Evolutionary conservation across 208 protist species (phyloP).

Genomic region (Balamuthia mandrillaris): DNA sequence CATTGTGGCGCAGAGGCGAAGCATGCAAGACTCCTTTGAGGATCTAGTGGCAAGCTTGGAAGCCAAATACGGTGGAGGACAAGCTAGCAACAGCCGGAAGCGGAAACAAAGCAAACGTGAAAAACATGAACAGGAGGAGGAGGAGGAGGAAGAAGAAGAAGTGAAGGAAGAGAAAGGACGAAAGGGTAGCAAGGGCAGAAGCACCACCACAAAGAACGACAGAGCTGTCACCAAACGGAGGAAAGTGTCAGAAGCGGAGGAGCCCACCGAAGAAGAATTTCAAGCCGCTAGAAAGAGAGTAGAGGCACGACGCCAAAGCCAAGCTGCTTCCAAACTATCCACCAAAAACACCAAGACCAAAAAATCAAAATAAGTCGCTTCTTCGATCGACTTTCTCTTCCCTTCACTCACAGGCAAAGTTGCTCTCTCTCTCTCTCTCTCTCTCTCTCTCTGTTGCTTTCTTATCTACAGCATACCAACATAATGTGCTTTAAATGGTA

Average conservation of each 20-base stretch:
- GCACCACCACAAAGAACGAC: background rate
- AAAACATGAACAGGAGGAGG: background rate
- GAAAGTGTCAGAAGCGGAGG: background rate
- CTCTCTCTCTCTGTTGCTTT: too few relatives aligned
- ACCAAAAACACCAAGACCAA: too few relatives aligned
- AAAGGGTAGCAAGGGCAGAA: background rate
- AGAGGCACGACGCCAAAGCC: background rate
- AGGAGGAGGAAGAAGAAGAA: background rate
- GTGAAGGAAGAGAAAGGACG: background rate
- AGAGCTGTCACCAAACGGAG: background rate
- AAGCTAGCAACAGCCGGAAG: background rate
- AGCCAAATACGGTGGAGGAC: constrained; percentile 9
- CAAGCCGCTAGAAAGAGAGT: background rate
- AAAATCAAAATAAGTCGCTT: too few relatives aligned
- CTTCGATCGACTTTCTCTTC: too few relatives aligned
- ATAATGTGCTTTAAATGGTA: too few relatives aligned
- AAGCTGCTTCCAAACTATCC: too few relatives aligned
- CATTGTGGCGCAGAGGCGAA: background rate
- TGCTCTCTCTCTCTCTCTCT: too few relatives aligned
- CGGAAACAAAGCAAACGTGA: background rate
- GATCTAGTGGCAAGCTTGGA: background rate
- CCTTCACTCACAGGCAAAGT: too few relatives aligned
- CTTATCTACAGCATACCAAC: too few relatives aligned
- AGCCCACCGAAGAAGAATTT: constrained; percentile 14
- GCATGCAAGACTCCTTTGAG: background rate